Evolutionary conservation across 306 rosid genomes (phyloP).

Genomic region (Medicago ruthenica): DNA sequence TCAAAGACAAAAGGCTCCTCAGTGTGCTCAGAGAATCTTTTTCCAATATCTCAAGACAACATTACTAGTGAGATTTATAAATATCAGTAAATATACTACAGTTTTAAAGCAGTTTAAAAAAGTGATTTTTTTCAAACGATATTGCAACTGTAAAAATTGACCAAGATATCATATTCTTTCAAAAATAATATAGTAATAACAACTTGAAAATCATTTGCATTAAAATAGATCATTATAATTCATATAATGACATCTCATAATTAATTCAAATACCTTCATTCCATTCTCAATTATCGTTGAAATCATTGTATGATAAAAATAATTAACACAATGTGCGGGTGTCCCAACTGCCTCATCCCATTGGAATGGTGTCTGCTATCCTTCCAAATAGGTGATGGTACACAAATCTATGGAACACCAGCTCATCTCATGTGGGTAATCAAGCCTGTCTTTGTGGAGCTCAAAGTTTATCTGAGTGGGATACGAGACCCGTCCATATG

Average conservation of each 20-base stretch:
- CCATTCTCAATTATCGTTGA: not conserved
- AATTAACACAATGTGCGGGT: not conserved
- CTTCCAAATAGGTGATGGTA: not conserved
- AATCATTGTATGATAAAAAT: not conserved
- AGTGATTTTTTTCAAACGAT: not conserved
- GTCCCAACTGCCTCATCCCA: not conserved
- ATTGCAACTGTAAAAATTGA: not conserved
- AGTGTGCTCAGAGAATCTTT: not conserved
- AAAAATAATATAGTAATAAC: not conserved
- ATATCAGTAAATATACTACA: not conserved
- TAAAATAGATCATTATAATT: not conserved
- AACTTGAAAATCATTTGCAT: not conserved
- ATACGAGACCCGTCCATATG: not conserved
- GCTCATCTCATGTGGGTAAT: conserved; percentile 19
- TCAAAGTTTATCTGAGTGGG: not conserved
- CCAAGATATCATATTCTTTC: not conserved
- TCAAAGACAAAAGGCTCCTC: not conserved
- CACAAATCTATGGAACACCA: not conserved
- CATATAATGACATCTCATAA: not conserved
- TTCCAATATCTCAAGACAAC: not conserved
- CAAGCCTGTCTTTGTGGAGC: not conserved
- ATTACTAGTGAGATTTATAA: not conserved
- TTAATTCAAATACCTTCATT: not conserved
- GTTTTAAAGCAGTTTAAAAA: not conserved
- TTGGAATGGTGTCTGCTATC: not conserved